phyloP scores from a whole-genome alignment of 139 green algal species.

The Picochlorum sp. region DNA sequence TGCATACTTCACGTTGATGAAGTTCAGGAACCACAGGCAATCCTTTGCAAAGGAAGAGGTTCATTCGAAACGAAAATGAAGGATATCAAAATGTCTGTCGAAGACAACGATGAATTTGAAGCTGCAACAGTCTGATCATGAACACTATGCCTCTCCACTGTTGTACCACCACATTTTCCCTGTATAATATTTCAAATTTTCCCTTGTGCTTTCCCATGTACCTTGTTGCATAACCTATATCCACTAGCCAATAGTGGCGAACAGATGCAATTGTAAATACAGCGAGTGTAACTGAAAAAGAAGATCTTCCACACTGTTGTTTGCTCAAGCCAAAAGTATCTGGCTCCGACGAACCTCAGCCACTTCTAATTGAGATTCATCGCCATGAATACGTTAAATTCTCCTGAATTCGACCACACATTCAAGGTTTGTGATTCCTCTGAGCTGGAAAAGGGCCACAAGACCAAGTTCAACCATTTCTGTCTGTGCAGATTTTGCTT shows the following conservation, averaged over 20 bases:
- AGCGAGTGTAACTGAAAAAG: too few relatives aligned
- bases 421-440: slow-evolving; percentile 54
- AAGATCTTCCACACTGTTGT: too few relatives aligned
- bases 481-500: slow-evolving; percentile 60
- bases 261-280: too few relatives aligned
- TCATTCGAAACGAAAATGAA: slow-evolving; percentile 7
- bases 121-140: slow-evolving; percentile 12
- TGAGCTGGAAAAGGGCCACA: not conserved
- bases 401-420: slow-evolving; percentile 40
- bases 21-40: not conserved
- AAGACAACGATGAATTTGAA: slow-evolving; percentile 9
- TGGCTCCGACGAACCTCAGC: not conserved
- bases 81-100: not conserved
- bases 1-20: slow-evolving; percentile 23
- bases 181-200: too few relatives aligned
- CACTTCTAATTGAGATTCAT: slow-evolving; percentile 1
- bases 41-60: slow-evolving; percentile 21
- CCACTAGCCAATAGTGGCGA: too few relatives aligned
- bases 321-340: too few relatives aligned
- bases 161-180: too few relatives aligned
- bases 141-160: too few relatives aligned
- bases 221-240: too few relatives aligned
- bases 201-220: too few relatives aligned
- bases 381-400: not conserved
- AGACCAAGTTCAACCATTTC: not conserved